A percentile compares a stretch with the other conserved stretches of the same genome.
Evolutionary conservation across 257 asterid genomes (phyloP).

Genomic region (Primulina eburnea): DNA sequence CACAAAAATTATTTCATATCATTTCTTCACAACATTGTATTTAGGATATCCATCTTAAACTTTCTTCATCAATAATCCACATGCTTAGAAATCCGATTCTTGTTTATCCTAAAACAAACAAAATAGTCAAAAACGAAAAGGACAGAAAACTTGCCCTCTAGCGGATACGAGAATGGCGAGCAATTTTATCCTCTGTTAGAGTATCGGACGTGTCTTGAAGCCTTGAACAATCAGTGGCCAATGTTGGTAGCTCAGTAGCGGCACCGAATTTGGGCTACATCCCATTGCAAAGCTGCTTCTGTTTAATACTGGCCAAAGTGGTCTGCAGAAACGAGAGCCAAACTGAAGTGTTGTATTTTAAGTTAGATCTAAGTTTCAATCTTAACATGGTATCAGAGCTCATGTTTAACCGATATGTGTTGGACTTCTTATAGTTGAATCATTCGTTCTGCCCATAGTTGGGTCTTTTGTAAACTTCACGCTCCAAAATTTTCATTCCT

Average conservation of each 20-base stretch:
- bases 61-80: not conserved
- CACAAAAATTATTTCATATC: constrained; percentile 10
- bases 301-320: constrained; percentile 29
- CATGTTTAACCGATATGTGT: too few relatives aligned
- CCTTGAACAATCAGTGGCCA: constrained; percentile 38
- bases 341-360: too few relatives aligned
- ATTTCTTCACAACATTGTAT: constrained; percentile 15
- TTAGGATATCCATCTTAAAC: not conserved
- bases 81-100: constrained; percentile 14
- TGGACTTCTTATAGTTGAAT: too few relatives aligned
- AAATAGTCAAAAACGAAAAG: not conserved
- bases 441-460: too few relatives aligned
- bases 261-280: constrained; percentile 27
- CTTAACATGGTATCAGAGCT: too few relatives aligned
- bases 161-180: constrained; percentile 77
- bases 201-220: constrained; percentile 46
- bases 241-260: constrained; percentile 21
- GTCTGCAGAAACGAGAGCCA: constrained; percentile 37
- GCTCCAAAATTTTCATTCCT: too few relatives aligned
- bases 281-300: constrained; percentile 28
- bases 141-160: constrained; percentile 49
- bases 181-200: constrained; percentile 59
- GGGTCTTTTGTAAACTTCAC: too few relatives aligned
- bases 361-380: too few relatives aligned
- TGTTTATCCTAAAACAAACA: not conserved